Percentiles rank a stretch among this genome's conserved stretches.
phyloP scores from a whole-genome alignment of 441 rosid genomes.

The Lepidium campestre region DNA sequence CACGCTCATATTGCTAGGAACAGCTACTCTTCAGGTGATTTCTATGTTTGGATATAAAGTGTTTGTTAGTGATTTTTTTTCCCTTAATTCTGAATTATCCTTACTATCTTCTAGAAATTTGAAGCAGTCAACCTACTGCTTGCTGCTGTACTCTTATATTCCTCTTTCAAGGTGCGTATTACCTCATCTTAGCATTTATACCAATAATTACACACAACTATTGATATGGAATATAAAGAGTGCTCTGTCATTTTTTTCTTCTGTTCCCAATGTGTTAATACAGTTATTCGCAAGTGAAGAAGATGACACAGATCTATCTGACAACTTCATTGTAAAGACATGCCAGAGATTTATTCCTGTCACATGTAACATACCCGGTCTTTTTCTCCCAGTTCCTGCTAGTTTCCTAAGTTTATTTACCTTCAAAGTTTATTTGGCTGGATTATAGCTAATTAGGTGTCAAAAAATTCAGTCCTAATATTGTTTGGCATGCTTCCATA shows the following conservation, averaged over 20 bases:
- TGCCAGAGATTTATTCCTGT: slow-evolving; percentile 90
- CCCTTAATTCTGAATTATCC: not conserved
- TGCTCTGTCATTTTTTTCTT: not conserved
- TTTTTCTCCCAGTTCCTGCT: not conserved
- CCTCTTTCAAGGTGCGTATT: slow-evolving; percentile 71
- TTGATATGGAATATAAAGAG: not conserved
- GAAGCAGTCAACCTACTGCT: slow-evolving; percentile 75
- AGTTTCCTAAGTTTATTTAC: not conserved
- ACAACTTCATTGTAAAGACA: slow-evolving; percentile 85
- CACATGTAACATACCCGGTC: slow-evolving; percentile 49
- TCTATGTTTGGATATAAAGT: not conserved
- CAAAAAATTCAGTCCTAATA: not conserved
- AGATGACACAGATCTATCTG: slow-evolving; percentile 71
- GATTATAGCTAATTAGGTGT: not conserved
- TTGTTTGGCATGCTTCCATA: not conserved
- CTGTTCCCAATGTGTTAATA: not conserved
- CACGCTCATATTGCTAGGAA: slow-evolving; percentile 68
- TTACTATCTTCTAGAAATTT: slow-evolving; percentile 52
- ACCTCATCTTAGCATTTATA: slow-evolving; percentile 22
- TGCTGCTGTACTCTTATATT: slow-evolving; percentile 76
- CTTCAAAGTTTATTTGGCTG: not conserved
- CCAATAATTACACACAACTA: not conserved
- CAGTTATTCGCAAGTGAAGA: slow-evolving; percentile 80
- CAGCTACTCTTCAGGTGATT: slow-evolving; percentile 88
- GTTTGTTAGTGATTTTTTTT: not conserved